Base-by-base conservation (phyloP, 257 asterid species). In the Ehretia macrophylla region DNA sequence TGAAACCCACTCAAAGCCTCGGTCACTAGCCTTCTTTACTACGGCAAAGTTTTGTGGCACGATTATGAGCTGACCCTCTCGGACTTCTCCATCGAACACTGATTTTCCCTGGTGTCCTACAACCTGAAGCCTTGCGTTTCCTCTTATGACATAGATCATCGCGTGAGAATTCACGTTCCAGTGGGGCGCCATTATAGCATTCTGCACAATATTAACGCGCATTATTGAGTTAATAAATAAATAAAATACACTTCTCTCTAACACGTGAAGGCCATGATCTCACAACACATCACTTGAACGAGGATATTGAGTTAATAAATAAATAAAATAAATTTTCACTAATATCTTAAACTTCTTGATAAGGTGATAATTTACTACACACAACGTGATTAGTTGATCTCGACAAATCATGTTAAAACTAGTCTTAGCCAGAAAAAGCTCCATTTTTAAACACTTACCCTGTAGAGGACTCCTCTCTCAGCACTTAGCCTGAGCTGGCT, bases 11-110 rank as follows among this genome's bases (percentile, higher is more conserved):
- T 87, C 96, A 32, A 81, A 76, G 11, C 96, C 96, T 48, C 71
- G 35, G 11, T 82, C 56, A 32, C 77, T 67, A 0, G 94, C 96
- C 45, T 56, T 82, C 74, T 82, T 82, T 10, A 79, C 38, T 11
- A 69, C 71, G 0, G 65, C 94, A 17, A 76, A 84, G 77, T 85
- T 75, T 38, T 84, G 91, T 3, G 96, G 96, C 8, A 85, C 66
- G 11, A 87, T 10, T 10, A 87, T 5, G 14, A 85, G 72, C 40
- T 84, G 91, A 0, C 86, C 86, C 57, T 77, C 61, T 1, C 37
- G 68, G 38, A 85, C 83, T 54, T 75, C 72, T 1, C 52, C 81
- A 48, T 87, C 76, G 38, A 84, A 82, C 13, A 78, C 85, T 0
- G 63, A 10, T 3, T 51, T 71, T 0, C 95, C 95, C 0, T 38